Conservation (phyloP, 1,139 yeast species). For the Yamadazyma mexicana region DNA sequence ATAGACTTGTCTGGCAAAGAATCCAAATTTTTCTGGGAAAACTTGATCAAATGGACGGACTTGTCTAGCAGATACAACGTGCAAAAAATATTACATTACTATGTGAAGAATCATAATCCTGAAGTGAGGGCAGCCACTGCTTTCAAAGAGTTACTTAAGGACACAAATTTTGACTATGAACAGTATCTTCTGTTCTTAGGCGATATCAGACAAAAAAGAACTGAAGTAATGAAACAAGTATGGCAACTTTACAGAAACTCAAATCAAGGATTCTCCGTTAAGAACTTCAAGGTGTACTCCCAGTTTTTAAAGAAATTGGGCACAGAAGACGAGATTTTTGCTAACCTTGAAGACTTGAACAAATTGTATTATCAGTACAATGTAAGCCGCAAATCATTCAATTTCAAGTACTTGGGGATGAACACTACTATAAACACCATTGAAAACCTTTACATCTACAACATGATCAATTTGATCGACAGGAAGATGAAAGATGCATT, state of each 20-base stretch:
- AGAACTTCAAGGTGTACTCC: slow-evolving; percentile 26
- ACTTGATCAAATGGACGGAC: slow-evolving; percentile 39
- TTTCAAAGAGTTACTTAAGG: slow-evolving; percentile 30
- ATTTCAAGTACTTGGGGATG: slow-evolving; percentile 16
- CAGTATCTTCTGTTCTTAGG: slow-evolving; percentile 31
- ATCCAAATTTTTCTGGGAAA: slow-evolving; percentile 34
- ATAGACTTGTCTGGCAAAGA: slow-evolving; percentile 20
- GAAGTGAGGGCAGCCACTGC: slow-evolving; percentile 8
- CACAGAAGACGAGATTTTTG: slow-evolving; percentile 22
- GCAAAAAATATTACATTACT: slow-evolving; percentile 27
- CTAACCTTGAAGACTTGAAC: slow-evolving; percentile 22
- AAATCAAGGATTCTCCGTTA: slow-evolving; percentile 25
- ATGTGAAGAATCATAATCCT: slow-evolving; percentile 17
- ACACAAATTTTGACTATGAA: slow-evolving; percentile 42
- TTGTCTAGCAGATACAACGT: slow-evolving; percentile 28
- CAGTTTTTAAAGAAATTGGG: slow-evolving; percentile 20
- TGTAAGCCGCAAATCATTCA: slow-evolving; percentile 28
- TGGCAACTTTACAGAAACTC: slow-evolving; percentile 34
- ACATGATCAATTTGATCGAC: slow-evolving; percentile 29
- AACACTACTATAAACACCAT: slow-evolving; percentile 5
- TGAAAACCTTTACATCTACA: slow-evolving; percentile 22
- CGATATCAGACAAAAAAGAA: slow-evolving; percentile 27
- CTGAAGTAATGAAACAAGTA: slow-evolving; percentile 27
- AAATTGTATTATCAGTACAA: slow-evolving; percentile 22
- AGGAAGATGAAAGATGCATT: slow-evolving; percentile 27